A percentile compares a stretch with the other conserved stretches of the same genome.
Conservation (phyloP, 78 protist species). For the Dictyostelium brefeldianum region DNA sequence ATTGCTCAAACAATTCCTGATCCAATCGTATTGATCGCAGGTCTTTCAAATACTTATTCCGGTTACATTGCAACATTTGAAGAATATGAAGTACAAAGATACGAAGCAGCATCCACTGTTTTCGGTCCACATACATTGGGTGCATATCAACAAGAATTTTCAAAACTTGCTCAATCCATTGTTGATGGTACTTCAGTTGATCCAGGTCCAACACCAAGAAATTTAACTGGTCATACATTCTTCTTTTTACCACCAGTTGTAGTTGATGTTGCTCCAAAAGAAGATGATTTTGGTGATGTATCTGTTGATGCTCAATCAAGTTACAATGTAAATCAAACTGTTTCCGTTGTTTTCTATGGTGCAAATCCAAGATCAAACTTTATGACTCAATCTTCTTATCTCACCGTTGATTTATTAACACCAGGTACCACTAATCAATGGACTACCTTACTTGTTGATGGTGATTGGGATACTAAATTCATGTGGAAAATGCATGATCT, state of each 20-base stretch:
- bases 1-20: constrained; percentile 36
- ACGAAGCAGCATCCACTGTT: constrained; percentile 89
- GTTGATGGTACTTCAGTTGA: constrained; percentile 33
- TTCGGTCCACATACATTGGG: constrained; percentile 86
- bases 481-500: constrained; percentile 59
- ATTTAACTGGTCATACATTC: constrained; percentile 59
- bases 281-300: constrained; percentile 69
- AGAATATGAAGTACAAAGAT: constrained; percentile 87
- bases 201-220: constrained; percentile 77
- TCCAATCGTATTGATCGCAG: constrained; percentile 81
- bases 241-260: constrained; percentile 78
- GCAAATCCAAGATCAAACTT: constrained; percentile 84
- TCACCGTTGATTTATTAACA: constrained; percentile 49
- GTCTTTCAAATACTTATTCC: constrained; percentile 84
- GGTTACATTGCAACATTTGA: constrained; percentile 87
- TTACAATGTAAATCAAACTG: constrained; percentile 49
- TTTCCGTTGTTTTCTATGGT: constrained; percentile 68
- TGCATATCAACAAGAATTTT: constrained; percentile 84
- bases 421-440: constrained; percentile 2
- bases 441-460: constrained; percentile 62
- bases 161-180: constrained; percentile 61
- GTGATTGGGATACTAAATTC: constrained; percentile 82
- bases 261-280: constrained; percentile 75
- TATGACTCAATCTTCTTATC: constrained; percentile 59
- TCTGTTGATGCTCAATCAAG: constrained; percentile 12